Percentiles rank a stretch among this genome's conserved stretches.
phyloP scores from a whole-genome alignment of 2,329 filamentous ascomycete genomes.

The Xylariaceae sp. region DNA sequence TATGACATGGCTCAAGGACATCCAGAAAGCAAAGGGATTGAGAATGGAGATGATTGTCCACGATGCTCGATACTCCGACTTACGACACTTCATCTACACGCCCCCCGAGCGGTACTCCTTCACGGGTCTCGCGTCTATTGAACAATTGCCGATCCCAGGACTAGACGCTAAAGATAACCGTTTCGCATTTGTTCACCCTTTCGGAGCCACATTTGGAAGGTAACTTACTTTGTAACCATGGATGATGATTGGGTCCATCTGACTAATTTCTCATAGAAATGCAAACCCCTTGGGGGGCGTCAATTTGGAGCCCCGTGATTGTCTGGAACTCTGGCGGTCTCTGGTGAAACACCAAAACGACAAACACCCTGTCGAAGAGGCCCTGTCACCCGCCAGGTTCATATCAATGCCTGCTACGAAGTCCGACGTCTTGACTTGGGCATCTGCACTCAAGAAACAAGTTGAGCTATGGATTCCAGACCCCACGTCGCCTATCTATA shows the following conservation, averaged over 20 bases:
- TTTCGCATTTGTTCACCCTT: slow-evolving; percentile 64
- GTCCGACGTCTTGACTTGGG: background rate
- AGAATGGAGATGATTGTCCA: slow-evolving; percentile 68
- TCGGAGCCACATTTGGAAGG: slow-evolving; percentile 60
- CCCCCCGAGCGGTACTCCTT: slow-evolving; percentile 50
- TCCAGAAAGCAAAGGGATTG: slow-evolving; percentile 61
- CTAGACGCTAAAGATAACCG: slow-evolving; percentile 43
- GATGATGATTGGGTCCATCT: slow-evolving; percentile 42
- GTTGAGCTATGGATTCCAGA: no score
- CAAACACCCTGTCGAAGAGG: background rate
- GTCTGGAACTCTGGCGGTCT: background rate
- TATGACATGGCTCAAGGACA: slow-evolving; percentile 62
- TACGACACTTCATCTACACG: slow-evolving; percentile 70
- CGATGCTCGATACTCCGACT: slow-evolving; percentile 68
- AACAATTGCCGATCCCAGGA: slow-evolving; percentile 43
- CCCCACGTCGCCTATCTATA: no score
- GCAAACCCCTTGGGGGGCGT: background rate
- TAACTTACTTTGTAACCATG: slow-evolving; percentile 58
- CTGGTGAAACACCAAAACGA: background rate
- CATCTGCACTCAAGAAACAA: background rate
- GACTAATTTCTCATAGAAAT: background rate
- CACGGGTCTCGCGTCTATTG: slow-evolving; percentile 45
- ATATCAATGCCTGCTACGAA: background rate
- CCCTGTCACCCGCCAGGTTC: background rate
- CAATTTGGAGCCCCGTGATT: background rate